A percentile compares a stretch with the other conserved stretches of the same genome.
These are phyloP conservation scores for Suillus subalutaceus DNA, from an alignment of 768 basidiomycete species.

Conservation along the genomic window DNA sequence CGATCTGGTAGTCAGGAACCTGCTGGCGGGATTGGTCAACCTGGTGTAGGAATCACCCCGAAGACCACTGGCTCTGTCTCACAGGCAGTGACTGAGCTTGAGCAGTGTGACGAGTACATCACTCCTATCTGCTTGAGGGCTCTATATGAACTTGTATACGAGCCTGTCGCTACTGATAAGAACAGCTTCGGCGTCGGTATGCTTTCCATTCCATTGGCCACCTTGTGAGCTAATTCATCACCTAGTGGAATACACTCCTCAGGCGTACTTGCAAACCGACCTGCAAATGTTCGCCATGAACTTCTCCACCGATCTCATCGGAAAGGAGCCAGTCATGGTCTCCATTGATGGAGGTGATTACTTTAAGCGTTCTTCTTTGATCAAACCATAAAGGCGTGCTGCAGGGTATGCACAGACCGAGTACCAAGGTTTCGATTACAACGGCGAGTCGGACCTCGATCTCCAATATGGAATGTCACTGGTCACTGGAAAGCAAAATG, in stretches of 20 bases:
- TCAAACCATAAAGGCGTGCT: constrained; percentile 10
- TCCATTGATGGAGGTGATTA: constrained; percentile 40
- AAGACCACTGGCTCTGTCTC: constrained; percentile 19
- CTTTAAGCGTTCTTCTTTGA: background rate
- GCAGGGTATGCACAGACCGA: constrained; percentile 31
- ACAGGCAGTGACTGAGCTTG: constrained; percentile 18
- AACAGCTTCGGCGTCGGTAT: constrained; percentile 40
- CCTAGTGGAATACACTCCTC: constrained; percentile 38
- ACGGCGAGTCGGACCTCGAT: constrained; percentile 61
- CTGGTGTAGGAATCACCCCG: constrained; percentile 18
- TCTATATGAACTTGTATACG: constrained; percentile 29
- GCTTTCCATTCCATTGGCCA: constrained; percentile 1
- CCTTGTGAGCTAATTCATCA: background rate
- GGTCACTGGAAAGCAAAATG: constrained; percentile 40
- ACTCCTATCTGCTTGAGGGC: constrained; percentile 33
- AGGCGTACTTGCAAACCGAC: constrained; percentile 32
- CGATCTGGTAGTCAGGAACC: constrained; percentile 19
- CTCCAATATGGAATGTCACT: constrained; percentile 58
- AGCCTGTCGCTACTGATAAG: constrained; percentile 23
- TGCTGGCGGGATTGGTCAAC: constrained; percentile 20
- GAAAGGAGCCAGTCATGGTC: constrained; percentile 30
- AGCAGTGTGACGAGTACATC: constrained; percentile 30
- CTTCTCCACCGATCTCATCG: constrained; percentile 24
- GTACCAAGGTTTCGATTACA: constrained; percentile 43
- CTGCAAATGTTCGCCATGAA: constrained; percentile 37